Percentiles rank a stretch among this genome's conserved stretches.
Evolutionary conservation across 2,329 filamentous ascomycete genomes (phyloP).

Genomic region (Rosellinia necatrix): DNA sequence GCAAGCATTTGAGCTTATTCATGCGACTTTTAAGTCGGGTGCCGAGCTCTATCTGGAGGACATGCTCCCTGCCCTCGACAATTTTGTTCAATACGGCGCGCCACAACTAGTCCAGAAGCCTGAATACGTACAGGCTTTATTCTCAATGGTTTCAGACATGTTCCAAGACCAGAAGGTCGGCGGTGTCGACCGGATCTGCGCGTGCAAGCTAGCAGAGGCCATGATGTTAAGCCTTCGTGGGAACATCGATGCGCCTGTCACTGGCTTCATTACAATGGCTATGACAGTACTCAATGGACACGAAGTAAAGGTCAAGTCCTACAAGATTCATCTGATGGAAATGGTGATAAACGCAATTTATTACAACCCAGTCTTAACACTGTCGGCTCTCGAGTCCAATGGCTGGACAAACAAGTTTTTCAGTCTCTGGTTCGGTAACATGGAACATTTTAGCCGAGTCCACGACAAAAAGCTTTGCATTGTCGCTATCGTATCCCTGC

Average conservation of each 20-base stretch:
- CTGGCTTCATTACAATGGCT: slow-evolving; percentile 85
- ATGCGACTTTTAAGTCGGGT: slow-evolving; percentile 94
- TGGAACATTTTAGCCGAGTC: slow-evolving; percentile 88
- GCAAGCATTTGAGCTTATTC: slow-evolving; percentile 96
- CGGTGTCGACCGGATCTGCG: slow-evolving; percentile 92
- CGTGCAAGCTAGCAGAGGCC: slow-evolving; percentile 95
- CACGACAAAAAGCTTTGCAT: slow-evolving; percentile 99
- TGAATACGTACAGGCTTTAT: slow-evolving; percentile 83
- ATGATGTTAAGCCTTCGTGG: slow-evolving; percentile 95
- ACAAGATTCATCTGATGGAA: slow-evolving; percentile 96
- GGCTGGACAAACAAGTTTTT: slow-evolving; percentile 99
- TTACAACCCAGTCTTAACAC: slow-evolving; percentile 86
- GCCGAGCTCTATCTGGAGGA: slow-evolving; percentile 97
- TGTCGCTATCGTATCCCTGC: slow-evolving; percentile 84
- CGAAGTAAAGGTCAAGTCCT: slow-evolving; percentile 87
- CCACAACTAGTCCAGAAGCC: slow-evolving; percentile 80
- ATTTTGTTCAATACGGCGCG: slow-evolving; percentile 93
- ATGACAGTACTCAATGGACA: slow-evolving; percentile 79
- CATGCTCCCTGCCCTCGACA: slow-evolving; percentile 97
- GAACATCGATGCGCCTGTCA: slow-evolving; percentile 84
- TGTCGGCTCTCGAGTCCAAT: slow-evolving; percentile 87
- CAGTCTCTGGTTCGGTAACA: slow-evolving; percentile 96
- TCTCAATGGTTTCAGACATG: slow-evolving; percentile 93
- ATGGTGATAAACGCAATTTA: slow-evolving; percentile 98
- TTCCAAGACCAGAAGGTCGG: slow-evolving; percentile 92